phyloP scores from a whole-genome alignment of 208 protist species.

The Leishmania guyanensis region DNA sequence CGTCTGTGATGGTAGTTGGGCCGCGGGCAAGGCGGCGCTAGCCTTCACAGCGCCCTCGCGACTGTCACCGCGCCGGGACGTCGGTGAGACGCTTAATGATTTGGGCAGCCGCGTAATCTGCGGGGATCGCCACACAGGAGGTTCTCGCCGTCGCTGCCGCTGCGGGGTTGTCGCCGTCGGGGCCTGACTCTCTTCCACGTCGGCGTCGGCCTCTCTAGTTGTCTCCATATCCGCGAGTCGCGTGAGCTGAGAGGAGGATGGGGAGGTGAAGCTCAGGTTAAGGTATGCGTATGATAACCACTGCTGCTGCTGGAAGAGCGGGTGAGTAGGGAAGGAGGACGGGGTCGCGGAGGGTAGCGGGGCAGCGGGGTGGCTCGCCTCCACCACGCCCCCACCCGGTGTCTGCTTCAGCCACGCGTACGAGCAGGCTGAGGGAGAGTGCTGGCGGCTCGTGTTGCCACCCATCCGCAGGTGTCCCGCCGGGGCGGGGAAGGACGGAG shows the following conservation, averaged over 20 bases:
- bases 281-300: not conserved
- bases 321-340: not conserved
- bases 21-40: too few relatives aligned
- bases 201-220: not conserved
- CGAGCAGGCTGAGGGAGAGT: conserved; percentile 15
- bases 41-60: not conserved
- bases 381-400: conserved; percentile 5
- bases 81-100: conserved; percentile 25
- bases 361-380: not conserved
- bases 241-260: not conserved
- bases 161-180: not conserved
- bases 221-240: conserved; percentile 6
- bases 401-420: conserved; percentile 19
- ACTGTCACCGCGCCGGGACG: conserved; percentile 2
- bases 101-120: conserved; percentile 18
- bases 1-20: not conserved
- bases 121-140: conserved; percentile 34
- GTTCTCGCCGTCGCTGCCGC: conserved; percentile 20
- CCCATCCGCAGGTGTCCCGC: conserved; percentile 25
- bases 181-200: not conserved
- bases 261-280: conserved; percentile 1
- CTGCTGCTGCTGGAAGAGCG: conserved; percentile 6
- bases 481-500: not conserved
- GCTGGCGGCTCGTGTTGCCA: conserved; percentile 15
- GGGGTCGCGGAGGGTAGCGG: not conserved